Conservation (phyloP, 345 rosid genomes). For the Carallia pectinifolia region DNA sequence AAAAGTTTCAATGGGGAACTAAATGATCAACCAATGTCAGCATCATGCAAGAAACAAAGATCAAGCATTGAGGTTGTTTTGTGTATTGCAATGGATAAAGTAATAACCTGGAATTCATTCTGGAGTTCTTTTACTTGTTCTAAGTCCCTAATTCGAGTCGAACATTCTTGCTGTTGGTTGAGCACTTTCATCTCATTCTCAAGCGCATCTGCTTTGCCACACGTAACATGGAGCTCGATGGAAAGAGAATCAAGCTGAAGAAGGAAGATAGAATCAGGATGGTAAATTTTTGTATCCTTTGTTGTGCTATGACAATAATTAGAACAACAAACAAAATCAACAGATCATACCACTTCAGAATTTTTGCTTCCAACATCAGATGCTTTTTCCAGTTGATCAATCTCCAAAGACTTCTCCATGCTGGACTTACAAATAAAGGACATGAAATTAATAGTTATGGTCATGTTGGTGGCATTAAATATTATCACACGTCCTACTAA, state of each 20-base stretch:
- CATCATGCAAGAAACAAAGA: too few relatives aligned
- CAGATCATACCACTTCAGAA: constrained; percentile 37
- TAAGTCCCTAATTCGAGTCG: constrained; percentile 31
- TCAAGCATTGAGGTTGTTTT: too few relatives aligned
- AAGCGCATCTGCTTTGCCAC: constrained; percentile 30
- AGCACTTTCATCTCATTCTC: constrained; percentile 35
- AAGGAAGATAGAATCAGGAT: constrained; percentile 1
- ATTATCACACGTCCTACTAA: too few relatives aligned
- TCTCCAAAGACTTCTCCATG: constrained; percentile 46
- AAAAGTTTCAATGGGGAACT: too few relatives aligned
- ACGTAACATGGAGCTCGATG: constrained; percentile 40
- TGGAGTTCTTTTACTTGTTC: constrained; percentile 21
- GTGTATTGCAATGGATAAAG: too few relatives aligned
- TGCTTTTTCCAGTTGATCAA: constrained; percentile 47
- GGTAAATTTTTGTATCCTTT: too few relatives aligned
- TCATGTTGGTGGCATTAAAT: too few relatives aligned
- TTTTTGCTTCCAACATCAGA: constrained; percentile 36
- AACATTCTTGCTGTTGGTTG: constrained; percentile 45
- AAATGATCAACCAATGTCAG: too few relatives aligned
- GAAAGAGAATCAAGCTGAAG: constrained; percentile 26
- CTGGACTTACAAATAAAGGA: constrained; percentile 30
- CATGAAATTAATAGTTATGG: background rate
- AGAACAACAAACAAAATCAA: background rate
- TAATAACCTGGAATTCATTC: constrained; percentile 42
- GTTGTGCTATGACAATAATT: background rate